These are phyloP conservation scores for Trichomonas vaginalis DNA, from an alignment of 208 protist species.

Conservation along the genomic window DNA sequence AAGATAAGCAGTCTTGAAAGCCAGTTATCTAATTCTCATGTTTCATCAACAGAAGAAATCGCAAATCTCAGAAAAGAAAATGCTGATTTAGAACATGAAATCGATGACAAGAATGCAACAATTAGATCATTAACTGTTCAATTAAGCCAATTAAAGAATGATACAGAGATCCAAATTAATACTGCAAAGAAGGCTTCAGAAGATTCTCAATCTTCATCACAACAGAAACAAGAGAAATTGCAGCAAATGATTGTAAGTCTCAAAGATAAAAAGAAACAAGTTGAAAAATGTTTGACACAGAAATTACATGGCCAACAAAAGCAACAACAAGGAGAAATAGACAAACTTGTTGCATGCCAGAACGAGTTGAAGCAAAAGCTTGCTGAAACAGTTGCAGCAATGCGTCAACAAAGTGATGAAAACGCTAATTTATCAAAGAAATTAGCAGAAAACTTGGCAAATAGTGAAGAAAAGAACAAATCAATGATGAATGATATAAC, in stretches of 20 bases:
- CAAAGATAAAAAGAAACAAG: neutral
- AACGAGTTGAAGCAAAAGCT: neutral
- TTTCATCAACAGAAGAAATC: neutral
- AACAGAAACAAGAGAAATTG: neutral
- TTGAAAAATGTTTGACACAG: neutral
- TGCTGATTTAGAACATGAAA: neutral
- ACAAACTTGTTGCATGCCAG: neutral
- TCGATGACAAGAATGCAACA: neutral
- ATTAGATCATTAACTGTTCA: neutral
- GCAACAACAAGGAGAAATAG: neutral
- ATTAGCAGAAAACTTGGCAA: neutral
- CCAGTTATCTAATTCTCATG: neutral
- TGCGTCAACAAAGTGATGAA: neutral
- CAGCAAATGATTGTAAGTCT: neutral
- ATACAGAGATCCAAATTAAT: neutral
- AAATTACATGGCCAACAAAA: neutral
- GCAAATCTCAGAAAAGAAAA: neutral
- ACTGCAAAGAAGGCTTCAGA: neutral
- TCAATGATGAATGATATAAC: neutral
- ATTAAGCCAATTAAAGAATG: neutral
- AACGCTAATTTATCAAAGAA: neutral
- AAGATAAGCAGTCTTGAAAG: neutral
- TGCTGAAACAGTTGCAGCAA: neutral
- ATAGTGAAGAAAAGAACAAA: neutral
- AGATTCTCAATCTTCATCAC: neutral